phyloP scores from a whole-genome alignment of 306 rosid genomes.

The Fragaria ananassa region DNA sequence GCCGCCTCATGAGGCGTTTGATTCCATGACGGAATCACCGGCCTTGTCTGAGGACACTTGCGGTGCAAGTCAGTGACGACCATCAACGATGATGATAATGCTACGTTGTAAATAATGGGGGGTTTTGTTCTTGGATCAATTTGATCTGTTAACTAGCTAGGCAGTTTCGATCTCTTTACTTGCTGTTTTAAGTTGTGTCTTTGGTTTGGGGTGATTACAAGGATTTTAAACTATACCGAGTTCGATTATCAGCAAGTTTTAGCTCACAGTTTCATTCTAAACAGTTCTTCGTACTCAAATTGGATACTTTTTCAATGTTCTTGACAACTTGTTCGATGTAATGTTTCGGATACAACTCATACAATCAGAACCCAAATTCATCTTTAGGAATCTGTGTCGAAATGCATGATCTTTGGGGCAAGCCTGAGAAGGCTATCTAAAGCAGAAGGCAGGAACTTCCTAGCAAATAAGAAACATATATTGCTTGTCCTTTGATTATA shows the following conservation, averaged over 20 bases:
- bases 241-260: background rate
- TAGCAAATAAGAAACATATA: slow-evolving; percentile 29
- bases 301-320: background rate
- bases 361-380: background rate
- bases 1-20: slow-evolving; percentile 46
- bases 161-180: background rate
- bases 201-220: background rate
- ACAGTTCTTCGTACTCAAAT: background rate
- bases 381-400: background rate
- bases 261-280: background rate
- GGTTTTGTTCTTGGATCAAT: slow-evolving; percentile 6
- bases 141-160: background rate
- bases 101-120: slow-evolving; percentile 35
- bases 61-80: slow-evolving; percentile 38
- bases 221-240: background rate
- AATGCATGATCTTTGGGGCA: background rate
- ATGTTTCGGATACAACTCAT: background rate
- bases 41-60: slow-evolving; percentile 58
- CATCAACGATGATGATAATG: background rate
- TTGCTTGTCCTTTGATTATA: slow-evolving; percentile 2
- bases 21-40: slow-evolving; percentile 53
- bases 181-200: background rate
- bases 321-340: background rate
- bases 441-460: slow-evolving; percentile 22
- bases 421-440: slow-evolving; percentile 4